Base-by-base conservation (phyloP, 208 protist genomes). In the Wallacemonas sp. region DNA sequence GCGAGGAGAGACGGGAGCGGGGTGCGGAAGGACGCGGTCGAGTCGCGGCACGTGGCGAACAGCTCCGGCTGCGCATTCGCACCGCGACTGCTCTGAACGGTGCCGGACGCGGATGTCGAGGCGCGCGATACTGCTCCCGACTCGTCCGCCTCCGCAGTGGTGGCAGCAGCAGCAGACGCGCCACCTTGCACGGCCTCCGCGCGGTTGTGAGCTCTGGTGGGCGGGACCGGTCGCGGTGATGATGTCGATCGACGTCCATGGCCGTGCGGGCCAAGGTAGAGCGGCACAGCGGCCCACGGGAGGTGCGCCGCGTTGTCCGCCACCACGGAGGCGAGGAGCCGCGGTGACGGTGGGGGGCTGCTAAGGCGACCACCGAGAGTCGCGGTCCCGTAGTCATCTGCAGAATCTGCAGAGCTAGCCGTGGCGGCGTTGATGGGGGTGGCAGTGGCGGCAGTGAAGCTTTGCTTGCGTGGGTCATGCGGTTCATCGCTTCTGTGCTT, bases 1-100 rank as follows among this genome's bases (percentile, higher is more conserved):
- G 8, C 32, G 0, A 74, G 52, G n/a, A 74, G 36, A 2, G 61
- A 41, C 2, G 47, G 58, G 2, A 74, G 69, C 2, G 69, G 69
- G 1, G 56, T 32, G 19, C 52, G 47, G 23, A 61, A 61, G 14
- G 29, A 36, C 39, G 39, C 23, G 19, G 49, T 52, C 39, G 64
- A 14, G 24, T 69, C 64, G 30, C 64, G 64, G n/a, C 47, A 61
- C 43, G 41, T 43, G 34, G 57, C 57, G 24, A 63, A 63, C 21
- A 63, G 36, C 57, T 63, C 38, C 16, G 2, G 12, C 21, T 32
- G 38, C 5, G 57, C 57, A 3, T 44, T 29, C 47, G 47, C 47
- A n/a, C n/a, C n/a, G n/a, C n/a, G n/a, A n/a, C n/a, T n/a, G n/a
- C n/a, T n/a, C n/a, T n/a, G n/a, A n/a, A n/a, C n/a, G 14, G 36